A percentile compares a stretch with the other conserved stretches of the same genome.
Evolutionary conservation across 2,329 filamentous ascomycete species (phyloP).

Genomic region (Coniella lustricola): DNA sequence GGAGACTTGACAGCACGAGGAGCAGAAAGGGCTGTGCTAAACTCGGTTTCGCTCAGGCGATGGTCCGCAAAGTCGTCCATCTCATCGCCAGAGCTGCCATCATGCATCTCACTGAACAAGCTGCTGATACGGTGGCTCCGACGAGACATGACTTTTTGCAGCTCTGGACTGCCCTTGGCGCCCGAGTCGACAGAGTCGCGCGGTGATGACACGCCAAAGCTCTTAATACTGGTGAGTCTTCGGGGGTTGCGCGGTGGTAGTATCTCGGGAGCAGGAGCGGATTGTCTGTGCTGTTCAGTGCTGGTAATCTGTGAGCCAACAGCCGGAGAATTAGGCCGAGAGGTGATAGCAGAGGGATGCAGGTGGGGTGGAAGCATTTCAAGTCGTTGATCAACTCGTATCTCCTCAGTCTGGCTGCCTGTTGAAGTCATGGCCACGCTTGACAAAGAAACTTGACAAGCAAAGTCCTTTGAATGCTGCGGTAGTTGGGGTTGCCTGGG

Average conservation of each 20-base stretch:
- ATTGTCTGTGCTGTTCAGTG: conserved; percentile 32
- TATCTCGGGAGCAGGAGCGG: conserved; percentile 45
- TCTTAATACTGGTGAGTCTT: conserved; percentile 41
- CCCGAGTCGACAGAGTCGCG: conserved; percentile 28
- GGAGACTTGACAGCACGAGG: conserved; percentile 39
- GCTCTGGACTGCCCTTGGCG: conserved; percentile 61
- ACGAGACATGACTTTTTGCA: conserved; percentile 54
- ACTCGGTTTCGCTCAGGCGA: conserved; percentile 60
- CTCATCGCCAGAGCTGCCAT: conserved; percentile 58
- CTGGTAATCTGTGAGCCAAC: conserved; percentile 18
- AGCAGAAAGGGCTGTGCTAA: conserved; percentile 57
- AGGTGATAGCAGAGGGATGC: conserved; percentile 68
- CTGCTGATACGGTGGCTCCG: conserved; percentile 72
- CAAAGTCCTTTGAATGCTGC: conserved; percentile 74
- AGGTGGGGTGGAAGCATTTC: conserved; percentile 70
- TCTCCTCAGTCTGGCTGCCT: conserved; percentile 79
- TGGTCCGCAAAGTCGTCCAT: conserved; percentile 52
- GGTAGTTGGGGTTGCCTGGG: conserved; percentile 68
- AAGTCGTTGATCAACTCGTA: conserved; percentile 72
- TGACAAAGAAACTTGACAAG: conserved; percentile 65
- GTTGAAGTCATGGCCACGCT: conserved; percentile 46
- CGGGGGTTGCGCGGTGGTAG: conserved; percentile 55
- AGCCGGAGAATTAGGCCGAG: conserved; percentile 49
- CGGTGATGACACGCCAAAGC: conserved; percentile 43
- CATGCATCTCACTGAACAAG: conserved; percentile 80